These are phyloP conservation scores for Zelopaecilomyces penicillatus DNA, from an alignment of 2,329 filamentous ascomycete genomes.

Conservation along the genomic window DNA sequence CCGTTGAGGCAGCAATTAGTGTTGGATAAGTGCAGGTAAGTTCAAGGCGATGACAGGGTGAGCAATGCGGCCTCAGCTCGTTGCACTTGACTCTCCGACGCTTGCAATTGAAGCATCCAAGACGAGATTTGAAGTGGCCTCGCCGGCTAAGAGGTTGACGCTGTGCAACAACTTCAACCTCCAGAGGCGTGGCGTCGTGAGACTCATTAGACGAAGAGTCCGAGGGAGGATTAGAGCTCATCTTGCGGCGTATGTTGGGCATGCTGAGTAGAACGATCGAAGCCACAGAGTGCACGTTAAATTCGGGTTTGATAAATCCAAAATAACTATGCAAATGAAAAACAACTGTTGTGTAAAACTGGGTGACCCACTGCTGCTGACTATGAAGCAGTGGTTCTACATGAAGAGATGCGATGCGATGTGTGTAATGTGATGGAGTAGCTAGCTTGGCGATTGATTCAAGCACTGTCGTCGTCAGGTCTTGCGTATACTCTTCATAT, in stretches of 20 bases:
- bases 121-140: constrained; percentile 21
- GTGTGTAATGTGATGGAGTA: not conserved
- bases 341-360: too few species aligned
- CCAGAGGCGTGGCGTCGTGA: not conserved
- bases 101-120: constrained; percentile 26
- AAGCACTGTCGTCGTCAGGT: too few species aligned
- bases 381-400: too few species aligned
- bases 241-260: constrained; percentile 2
- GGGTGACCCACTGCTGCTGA: too few species aligned
- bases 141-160: constrained; percentile 11
- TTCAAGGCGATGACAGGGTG: constrained; percentile 25
- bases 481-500: too few species aligned
- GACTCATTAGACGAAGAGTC: constrained; percentile 6
- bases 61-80: constrained; percentile 20
- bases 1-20: not conserved
- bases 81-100: constrained; percentile 24
- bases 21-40: constrained; percentile 25
- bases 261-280: not conserved
- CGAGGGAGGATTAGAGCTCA: constrained; percentile 3
- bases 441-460: not conserved
- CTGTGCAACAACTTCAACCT: not conserved
- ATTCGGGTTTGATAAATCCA: too few species aligned
- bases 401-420: not conserved
- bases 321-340: too few species aligned
- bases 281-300: not conserved